Conservation (phyloP, 2,329 filamentous ascomycete species). For the Corinectria fuckeliana region DNA sequence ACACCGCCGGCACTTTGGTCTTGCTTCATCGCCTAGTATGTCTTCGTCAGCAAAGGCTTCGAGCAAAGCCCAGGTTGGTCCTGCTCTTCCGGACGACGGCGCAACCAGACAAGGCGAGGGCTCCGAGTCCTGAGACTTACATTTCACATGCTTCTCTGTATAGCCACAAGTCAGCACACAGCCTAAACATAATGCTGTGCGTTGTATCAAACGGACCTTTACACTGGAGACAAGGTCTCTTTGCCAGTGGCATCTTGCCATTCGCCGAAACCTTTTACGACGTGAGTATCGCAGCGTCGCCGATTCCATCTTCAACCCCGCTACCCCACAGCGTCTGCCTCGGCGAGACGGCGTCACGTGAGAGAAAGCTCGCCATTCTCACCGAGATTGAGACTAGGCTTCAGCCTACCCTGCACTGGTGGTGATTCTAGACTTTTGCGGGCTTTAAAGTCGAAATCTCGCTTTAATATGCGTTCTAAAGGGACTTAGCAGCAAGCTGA, state of each 20-base stretch:
- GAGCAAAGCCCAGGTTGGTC: neutral
- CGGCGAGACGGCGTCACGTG: conserved; percentile 2
- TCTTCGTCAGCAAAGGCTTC: neutral
- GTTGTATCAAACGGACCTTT: conserved; percentile 38
- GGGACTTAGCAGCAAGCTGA: too few relatives aligned
- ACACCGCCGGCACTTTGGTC: conserved; percentile 46
- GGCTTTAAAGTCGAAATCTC: too few relatives aligned
- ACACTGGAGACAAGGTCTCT: conserved; percentile 45
- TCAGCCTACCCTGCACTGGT: conserved; percentile 8
- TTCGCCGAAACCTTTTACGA: neutral
- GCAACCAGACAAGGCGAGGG: neutral
- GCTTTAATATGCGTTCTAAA: too few relatives aligned
- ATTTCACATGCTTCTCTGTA: conserved; percentile 46
- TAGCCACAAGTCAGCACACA: conserved; percentile 16
- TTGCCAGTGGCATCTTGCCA: conserved; percentile 41
- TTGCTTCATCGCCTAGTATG: conserved; percentile 45
- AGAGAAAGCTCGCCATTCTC: conserved; percentile 12
- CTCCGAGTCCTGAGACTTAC: conserved; percentile 29
- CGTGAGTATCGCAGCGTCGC: conserved; percentile 4
- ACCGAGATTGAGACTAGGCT: neutral
- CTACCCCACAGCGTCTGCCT: conserved; percentile 12
- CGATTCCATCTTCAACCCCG: conserved; percentile 17
- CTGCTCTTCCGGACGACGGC: neutral
- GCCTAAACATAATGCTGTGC: neutral
- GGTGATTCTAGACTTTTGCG: neutral